Percentiles rank a stretch among this genome's conserved stretches.
Evolutionary conservation across 2,329 filamentous ascomycete genomes (phyloP).

Genomic region (Sclerotinia borealis): DNA sequence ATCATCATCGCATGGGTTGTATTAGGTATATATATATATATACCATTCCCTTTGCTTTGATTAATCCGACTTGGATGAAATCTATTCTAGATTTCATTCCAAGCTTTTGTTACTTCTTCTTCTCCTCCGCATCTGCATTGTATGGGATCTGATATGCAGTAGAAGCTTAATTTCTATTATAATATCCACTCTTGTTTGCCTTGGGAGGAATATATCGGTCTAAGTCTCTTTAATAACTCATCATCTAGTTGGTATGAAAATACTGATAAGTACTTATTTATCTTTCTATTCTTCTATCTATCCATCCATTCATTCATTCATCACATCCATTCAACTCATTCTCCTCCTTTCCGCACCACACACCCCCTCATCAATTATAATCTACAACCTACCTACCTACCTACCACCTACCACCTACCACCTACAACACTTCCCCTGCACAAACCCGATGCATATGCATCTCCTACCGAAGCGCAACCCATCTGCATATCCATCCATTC

Average conservation of each 20-base stretch:
- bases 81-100: not conserved
- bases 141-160: not conserved
- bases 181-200: not conserved
- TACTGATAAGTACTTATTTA: no score
- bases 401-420: no score
- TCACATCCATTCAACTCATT: not conserved
- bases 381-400: not conserved
- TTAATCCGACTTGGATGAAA: not conserved
- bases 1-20: not conserved
- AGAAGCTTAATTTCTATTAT: not conserved
- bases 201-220: not conserved
- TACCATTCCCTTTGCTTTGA: not conserved
- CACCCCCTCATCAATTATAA: not conserved
- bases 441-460: slow-evolving; percentile 3
- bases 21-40: no score
- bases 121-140: not conserved
- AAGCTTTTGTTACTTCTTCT: not conserved
- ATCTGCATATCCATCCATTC: not conserved
- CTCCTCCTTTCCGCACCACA: not conserved
- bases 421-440: slow-evolving; percentile 8
- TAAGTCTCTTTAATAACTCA: not conserved
- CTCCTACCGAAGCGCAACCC: not conserved
- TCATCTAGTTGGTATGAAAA: not conserved
- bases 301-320: no score
- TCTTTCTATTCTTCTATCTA: not conserved